Base-by-base conservation (phyloP, 352 stramenopile genomes). In the Pythium phragmitis region DNA sequence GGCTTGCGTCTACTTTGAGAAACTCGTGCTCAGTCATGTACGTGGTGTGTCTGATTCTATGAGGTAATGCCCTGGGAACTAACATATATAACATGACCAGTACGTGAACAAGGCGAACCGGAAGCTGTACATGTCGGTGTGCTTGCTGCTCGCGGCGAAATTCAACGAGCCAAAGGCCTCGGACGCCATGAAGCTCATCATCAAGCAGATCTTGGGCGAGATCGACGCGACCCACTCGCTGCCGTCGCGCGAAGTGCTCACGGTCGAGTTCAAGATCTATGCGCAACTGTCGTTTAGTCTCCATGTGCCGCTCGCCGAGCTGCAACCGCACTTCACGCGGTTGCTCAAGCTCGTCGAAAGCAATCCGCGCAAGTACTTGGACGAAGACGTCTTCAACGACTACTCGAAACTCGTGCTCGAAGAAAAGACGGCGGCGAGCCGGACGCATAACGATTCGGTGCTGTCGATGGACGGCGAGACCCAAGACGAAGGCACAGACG, bases 1-100 rank as follows among this genome's bases (percentile, higher is more conserved):
- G 30, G 91, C 95, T 28, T 98, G 92, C 66, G 88, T 99, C 37
- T 98, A 98, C 65, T 99, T 99, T 73, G 97, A 99, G 71, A 91
- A 98, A 54, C 87, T 99, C 14, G 96, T 97, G 54, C 82, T 99
- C 11, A 87, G 87, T 62, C 92, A 94, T 56, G 79, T 96, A 70
- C 37, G 48, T 30, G 3, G 3, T 34, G 17, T 11, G 7, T 39
- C 5, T 30, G 45, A 17, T 50, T 14, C 21, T 30, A 30, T 33
- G n/a, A 43, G 37, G 6, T 12, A 33, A 30, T 50, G 41, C 28
- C 16, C n/a, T 26, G 45, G 28, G 4, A 33, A 30, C 26, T 46
- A 8, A 34, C 17, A 45, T 46, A 6, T 26, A 12, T 33, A 6
- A n/a, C 37, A 21, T 47, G 9, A 90, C 70, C 91, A 97, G 74